Base-by-base conservation (phyloP, 306 rosid species). In the Cucurbita maxima region DNA sequence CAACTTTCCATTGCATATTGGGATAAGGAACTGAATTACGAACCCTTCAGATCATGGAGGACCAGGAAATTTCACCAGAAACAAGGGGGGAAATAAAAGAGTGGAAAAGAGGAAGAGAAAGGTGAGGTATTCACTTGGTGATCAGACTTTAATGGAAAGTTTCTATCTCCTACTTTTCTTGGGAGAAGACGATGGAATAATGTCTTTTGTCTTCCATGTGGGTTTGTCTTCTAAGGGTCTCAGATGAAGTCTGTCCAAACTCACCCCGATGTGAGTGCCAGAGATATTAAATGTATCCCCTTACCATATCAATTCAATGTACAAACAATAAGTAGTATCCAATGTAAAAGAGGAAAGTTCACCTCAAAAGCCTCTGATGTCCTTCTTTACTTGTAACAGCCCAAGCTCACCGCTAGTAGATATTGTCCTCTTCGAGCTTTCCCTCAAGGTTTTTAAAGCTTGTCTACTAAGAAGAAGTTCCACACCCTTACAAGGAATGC, bases 161-260 rank as follows among this genome's bases (percentile, higher is more conserved):
- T 76, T 37, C 76, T 43, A 48, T 14, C 73, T 20, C 67, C 69
- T 45, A 63, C 79, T 48, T 34, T 5, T 73, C 60, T 59, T 19
- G 9, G 15, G 5, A 58, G 58, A 74, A 73, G 76, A 64, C 37
- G 67, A 73, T 20, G 4, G 22, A 34, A 68, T 58, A 61, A 68
- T 61, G 63, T 55, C 30, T 37, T 74, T 71, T 77, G 81, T 74
- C 81, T 80, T 74, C 83, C 84, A 62, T 77, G 84, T 80, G 76
- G 77, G 76, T 71, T 56, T 74, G 78, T 77, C 60, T 19, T 77
- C 60, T 19, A 40, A 57, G 45, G 40, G 48, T 41, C 36, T 16
- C 5, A 43, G 54, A 41, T 43, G 38, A 22, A 16, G 62, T 11
- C 53, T 40, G 36, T 67, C 72, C 72, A 67, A 25, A 61, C 69